Evolutionary conservation across 2,329 filamentous ascomycete species (phyloP), one percentile per base, ranked within the genome.

Genomic region (Phyllosticta citrichinensis): DNA sequence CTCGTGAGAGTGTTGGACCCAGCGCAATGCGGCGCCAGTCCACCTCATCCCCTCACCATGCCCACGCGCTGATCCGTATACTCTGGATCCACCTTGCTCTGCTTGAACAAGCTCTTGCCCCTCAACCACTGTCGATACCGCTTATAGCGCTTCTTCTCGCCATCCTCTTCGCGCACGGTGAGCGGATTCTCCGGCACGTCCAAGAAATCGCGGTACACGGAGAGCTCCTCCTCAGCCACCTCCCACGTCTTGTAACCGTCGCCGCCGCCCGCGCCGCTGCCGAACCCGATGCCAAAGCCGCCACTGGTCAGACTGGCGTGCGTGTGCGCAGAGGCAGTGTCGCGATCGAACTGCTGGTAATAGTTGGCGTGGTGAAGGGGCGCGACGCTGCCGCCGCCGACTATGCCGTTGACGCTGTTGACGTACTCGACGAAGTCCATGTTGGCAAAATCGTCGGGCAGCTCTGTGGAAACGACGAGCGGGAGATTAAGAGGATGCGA

Each of bases 31-130:
- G 22, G 22, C 22, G 22, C 22, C 22, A 22, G 22, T 22, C 22
- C 22, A 22, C 22, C 22, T 22, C 27, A 30, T 30, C 27, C 6
- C 17, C 40, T 47, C 40, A n/a, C 52, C 22, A 24, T 52, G 6
- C 30, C 19, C 52, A 56, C 24, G 3, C 57, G 19, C 11, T 56
- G 30, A n/a, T 56, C 53, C 9, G 52, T 54, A 62, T 70, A 80
- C 70, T 80, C 78, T 1, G 78, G 78, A 74, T 80, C 78, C 50
- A 80, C 76, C 66, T 80, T 80, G 63, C 78, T 80, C 79, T 97
- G 92, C 76, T 97, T 97, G 74, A 97, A 97, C 68, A 97, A 82
- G 68, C 91, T 96, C 78, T 97, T 97, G 19, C 93, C 93, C 64
- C 86, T 83, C 70, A 99, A 79, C 93, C 94, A 99, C 75, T 97